A percentile compares a stretch with the other conserved stretches of the same genome.
Evolutionary conservation across 495 filamentous ascomycete species (phyloP).

Genomic region (Entonaema liquescens): DNA sequence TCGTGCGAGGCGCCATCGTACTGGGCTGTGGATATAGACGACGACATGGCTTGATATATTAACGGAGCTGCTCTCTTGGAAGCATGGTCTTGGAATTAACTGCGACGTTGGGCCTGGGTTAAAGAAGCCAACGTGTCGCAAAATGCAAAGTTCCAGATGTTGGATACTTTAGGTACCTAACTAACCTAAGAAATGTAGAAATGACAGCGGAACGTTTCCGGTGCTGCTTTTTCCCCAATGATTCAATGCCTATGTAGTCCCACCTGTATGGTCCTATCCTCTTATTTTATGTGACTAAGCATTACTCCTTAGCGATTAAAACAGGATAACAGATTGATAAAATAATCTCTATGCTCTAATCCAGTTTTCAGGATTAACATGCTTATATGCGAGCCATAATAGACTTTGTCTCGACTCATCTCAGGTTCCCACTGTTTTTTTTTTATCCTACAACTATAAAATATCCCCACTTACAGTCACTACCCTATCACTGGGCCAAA

Average conservation of each 20-base stretch:
- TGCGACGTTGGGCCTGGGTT: conserved; percentile 14
- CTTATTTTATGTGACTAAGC: background rate
- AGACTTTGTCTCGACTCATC: background rate
- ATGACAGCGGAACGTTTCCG: conserved; percentile 3
- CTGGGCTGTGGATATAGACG: conserved; percentile 25
- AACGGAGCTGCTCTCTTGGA: conserved; percentile 17
- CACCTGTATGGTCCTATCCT: background rate
- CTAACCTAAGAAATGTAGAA: background rate
- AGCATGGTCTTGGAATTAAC: conserved; percentile 28
- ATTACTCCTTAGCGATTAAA: background rate
- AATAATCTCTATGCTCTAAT: background rate
- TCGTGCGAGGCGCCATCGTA: conserved; percentile 12
- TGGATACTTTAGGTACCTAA: background rate
- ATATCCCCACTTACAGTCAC: background rate
- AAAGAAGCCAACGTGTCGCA: conserved; percentile 22
- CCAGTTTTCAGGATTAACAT: background rate
- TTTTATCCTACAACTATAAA: background rate
- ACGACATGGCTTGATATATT: conserved; percentile 34
- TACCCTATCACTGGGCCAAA: background rate
- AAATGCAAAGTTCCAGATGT: background rate
- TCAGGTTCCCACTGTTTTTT: background rate
- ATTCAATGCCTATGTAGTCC: background rate
- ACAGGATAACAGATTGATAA: background rate
- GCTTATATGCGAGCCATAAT: background rate
- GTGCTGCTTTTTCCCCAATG: background rate